Conservation (phyloP, 352 stramenopile species). For the Pythium apleroticum region DNA sequence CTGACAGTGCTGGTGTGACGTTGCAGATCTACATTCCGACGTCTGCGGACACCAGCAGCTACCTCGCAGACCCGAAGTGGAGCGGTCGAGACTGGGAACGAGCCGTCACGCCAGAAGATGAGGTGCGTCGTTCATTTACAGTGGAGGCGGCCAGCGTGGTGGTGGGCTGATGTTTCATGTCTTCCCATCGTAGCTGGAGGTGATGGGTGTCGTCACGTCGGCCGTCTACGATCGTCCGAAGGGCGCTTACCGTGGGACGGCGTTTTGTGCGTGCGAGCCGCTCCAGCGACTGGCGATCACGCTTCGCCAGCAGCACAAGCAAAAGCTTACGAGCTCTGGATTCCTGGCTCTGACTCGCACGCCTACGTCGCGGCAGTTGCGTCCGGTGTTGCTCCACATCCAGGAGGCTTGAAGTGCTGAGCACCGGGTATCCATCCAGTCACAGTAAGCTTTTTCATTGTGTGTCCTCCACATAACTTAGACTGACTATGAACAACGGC, state of each 20-base stretch:
- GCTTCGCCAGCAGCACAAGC: conserved; percentile 7
- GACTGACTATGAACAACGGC: conserved; percentile 29
- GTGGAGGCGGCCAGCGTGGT: background rate
- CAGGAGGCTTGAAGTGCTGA: conserved; percentile 11
- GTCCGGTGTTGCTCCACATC: conserved; percentile 36
- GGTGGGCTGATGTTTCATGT: background rate
- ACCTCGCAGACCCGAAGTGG: conserved; percentile 24
- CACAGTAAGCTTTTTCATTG: conserved; percentile 8
- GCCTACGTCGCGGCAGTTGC: conserved; percentile 46
- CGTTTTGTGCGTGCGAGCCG: conserved; percentile 63
- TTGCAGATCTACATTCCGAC: conserved; percentile 29
- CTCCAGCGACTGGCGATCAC: conserved; percentile 62
- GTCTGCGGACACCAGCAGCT: conserved; percentile 6
- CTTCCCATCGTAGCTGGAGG: conserved; percentile 10
- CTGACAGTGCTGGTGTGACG: background rate
- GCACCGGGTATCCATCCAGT: background rate
- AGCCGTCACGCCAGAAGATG: background rate
- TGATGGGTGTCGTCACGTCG: conserved; percentile 70
- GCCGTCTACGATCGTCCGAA: conserved; percentile 81
- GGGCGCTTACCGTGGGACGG: conserved; percentile 53
- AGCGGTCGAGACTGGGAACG: conserved; percentile 13
- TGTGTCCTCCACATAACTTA: conserved; percentile 29
- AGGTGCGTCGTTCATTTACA: background rate
- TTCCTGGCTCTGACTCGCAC: conserved; percentile 53
- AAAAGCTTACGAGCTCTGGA: background rate